Evolutionary conservation across 2,329 filamentous ascomycete genomes (phyloP), one percentile per base, ranked within the genome.

Genomic region (Mycosphaerella sp.): DNA sequence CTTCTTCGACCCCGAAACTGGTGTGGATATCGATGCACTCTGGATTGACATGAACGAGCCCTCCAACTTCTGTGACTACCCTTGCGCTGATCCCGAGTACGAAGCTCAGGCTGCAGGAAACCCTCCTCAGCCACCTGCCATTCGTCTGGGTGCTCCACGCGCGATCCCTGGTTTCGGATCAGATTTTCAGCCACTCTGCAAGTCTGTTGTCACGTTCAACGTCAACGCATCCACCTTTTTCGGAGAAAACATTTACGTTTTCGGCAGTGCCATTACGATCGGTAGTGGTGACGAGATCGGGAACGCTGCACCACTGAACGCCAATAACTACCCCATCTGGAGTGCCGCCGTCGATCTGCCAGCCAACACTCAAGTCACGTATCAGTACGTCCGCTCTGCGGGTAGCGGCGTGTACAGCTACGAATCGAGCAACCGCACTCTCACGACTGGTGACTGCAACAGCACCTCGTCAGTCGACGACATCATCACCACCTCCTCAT

Each of bases 1-100:
- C 1, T 88, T 88, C 72, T 90, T 91, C 71, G 69, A 78, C 56
- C 70, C 78, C 0, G 74, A 82, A 0, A 76, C 72, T 1, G 87
- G 87, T 31, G 76, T 92, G 12, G 81, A 91, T 59, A 85, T 92
- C 46, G 87, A 92, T 57, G 87, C 80, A 1, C 74, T 92, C 1
- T 68, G 66, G 84, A 87, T 88, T 60, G 86, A 89, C 62, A 81
- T 86, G 81, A 80, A 78, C 31, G 81, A 83, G 62, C 78, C 79
- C 0, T 73, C 74, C 21, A 82, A 77, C 29, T 87, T 84, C 70
- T 62, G 69, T 66, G 8, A 72, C 61, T 76, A 57, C 70, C 67
- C 68, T 12, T 69, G 71, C 62, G 52, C 62, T 60, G 65, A 72
- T 57, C 73, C 70, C 3, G 66, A 68, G 17, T 61, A 62, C 6